A percentile compares a stretch with the other conserved stretches of the same genome.
phyloP scores from a whole-genome alignment of 192 early-diverging fungal genomes.

The Martensiomyces pterosporus region DNA sequence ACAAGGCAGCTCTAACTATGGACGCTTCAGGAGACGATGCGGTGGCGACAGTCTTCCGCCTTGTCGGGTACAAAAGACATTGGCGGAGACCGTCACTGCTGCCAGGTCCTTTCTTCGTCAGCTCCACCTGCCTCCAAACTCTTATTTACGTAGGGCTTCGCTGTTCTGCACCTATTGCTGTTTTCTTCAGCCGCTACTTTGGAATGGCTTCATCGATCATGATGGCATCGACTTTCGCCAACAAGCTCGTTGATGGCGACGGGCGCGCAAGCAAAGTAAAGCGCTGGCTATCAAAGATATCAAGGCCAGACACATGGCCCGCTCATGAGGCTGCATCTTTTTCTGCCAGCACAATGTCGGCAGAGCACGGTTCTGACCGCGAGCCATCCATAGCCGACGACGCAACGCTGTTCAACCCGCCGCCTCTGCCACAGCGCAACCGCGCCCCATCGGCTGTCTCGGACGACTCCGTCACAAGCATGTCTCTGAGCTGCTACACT shows the following conservation, averaged over 20 bases:
- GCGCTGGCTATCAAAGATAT: constrained; percentile 3
- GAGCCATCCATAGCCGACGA: neutral
- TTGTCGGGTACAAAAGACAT: too few relatives aligned
- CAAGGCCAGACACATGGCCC: neutral
- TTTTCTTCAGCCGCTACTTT: neutral
- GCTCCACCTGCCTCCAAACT: too few relatives aligned
- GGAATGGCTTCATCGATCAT: neutral
- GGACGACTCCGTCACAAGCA: neutral
- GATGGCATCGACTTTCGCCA: constrained; percentile 1
- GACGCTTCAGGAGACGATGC: too few relatives aligned
- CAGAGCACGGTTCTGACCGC: constrained; percentile 7
- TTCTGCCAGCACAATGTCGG: too few relatives aligned
- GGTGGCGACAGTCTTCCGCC: too few relatives aligned
- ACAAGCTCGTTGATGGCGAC: neutral
- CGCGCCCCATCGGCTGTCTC: neutral
- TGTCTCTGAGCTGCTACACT: neutral
- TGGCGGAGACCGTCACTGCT: too few relatives aligned
- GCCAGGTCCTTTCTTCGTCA: too few relatives aligned
- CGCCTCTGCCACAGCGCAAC: neutral
- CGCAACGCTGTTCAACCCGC: constrained; percentile 6
- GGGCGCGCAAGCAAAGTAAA: neutral
- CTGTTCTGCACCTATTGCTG: neutral
- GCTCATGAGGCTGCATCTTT: too few relatives aligned
- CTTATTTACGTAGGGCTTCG: too few relatives aligned
- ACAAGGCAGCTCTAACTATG: too few relatives aligned